Percentiles rank a stretch among this genome's conserved stretches.
Evolutionary conservation across 805 yeast genomes (phyloP).

Genomic region (Kregervanrija fluxuum): DNA sequence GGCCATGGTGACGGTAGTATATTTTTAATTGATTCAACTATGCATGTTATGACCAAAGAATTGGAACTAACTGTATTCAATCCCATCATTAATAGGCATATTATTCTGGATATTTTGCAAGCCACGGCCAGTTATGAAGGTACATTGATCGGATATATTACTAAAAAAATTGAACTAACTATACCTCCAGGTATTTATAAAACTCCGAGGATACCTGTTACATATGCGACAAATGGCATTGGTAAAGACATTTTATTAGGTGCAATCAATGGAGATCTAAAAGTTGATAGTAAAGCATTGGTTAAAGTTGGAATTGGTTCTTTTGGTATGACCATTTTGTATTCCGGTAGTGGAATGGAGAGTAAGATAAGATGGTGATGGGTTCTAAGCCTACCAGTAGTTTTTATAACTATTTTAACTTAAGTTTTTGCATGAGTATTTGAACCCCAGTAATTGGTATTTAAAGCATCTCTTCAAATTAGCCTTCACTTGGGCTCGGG

Average conservation of each 20-base stretch:
- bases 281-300: slow-evolving; percentile 39
- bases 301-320: slow-evolving; percentile 33
- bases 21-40: slow-evolving; percentile 41
- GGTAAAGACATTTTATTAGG: slow-evolving; percentile 43
- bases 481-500: too few species aligned
- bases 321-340: slow-evolving; percentile 35
- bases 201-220: slow-evolving; percentile 44
- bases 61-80: slow-evolving; percentile 47
- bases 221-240: slow-evolving; percentile 31
- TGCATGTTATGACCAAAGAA: slow-evolving; percentile 49
- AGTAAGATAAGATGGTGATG: slow-evolving; percentile 30
- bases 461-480: too few species aligned
- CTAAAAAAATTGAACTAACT: slow-evolving; percentile 31
- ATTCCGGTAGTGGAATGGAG: slow-evolving; percentile 37
- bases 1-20: slow-evolving; percentile 4
- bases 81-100: slow-evolving; percentile 43
- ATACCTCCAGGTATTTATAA: slow-evolving; percentile 47
- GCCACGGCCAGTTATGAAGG: slow-evolving; percentile 45
- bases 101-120: slow-evolving; percentile 33
- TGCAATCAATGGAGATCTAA: slow-evolving; percentile 44
- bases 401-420: too few species aligned
- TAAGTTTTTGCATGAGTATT: too few species aligned
- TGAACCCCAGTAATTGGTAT: too few species aligned
- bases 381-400: too few species aligned
- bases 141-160: slow-evolving; percentile 38